Evolutionary conservation across 331 rosid genomes (phyloP), one percentile per base, ranked within the genome.

Genomic region (Spiraea crenata): DNA sequence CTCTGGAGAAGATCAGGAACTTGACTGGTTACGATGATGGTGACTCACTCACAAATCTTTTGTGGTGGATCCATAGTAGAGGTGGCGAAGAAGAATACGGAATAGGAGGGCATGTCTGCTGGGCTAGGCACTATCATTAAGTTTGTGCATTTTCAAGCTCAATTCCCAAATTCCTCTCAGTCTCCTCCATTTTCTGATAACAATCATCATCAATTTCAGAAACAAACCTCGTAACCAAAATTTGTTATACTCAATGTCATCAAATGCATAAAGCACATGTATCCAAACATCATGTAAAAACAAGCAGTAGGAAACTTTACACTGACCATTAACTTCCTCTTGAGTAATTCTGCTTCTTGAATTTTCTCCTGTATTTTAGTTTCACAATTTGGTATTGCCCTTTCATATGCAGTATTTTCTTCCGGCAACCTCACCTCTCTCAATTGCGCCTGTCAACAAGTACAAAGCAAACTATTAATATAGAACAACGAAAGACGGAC

Each of bases 351-450:
- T 3, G 83, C 88, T 84, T 91, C 96, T 60, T 83, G 86, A 74
- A 71, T 20, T 67, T 82, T 93, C 60, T 93, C 97, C 76, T 81
- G 84, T 47, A 93, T 89, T 50, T 91, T 91, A 57, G 70, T 70
- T 72, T 89, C 88, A 37, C 87, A 93, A 74, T 69, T 83, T 1
- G 83, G 85, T 69, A 93, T 82, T 7, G 91, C 91, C 42, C 76
- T 80, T 49, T 86, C 85, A 19, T 62, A 91, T 7, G 87, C 95
- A 38, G 76, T 83, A 72, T 91, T 93, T 79, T 93, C 97, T 80
- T 89, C 99, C 74, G 76, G 87, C 69, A 91, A 80, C 0, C 95
- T 84, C 74, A 78, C 76, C 86, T 91, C 92, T 77, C 99, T 84
- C 71, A 87, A 83, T 54, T 89, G 97, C 40, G 93, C 97, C 99